phyloP scores from a whole-genome alignment of 768 basidiomycete genomes.

The Lyophyllum semitale region DNA sequence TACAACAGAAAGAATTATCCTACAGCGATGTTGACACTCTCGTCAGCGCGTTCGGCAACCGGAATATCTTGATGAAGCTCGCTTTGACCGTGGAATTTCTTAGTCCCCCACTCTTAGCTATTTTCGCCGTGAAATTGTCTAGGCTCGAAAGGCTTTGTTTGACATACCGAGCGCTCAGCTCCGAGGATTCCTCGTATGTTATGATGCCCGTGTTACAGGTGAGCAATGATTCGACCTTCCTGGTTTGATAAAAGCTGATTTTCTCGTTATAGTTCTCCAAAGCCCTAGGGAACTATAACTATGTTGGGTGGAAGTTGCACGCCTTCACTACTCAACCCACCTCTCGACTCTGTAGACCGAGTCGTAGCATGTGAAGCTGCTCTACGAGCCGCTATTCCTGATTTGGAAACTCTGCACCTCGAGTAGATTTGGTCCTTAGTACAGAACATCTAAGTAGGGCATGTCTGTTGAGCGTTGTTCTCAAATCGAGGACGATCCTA shows the following conservation, averaged over 20 bases:
- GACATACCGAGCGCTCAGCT: constrained; percentile 2
- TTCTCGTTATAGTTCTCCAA: not conserved
- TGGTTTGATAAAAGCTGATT: not conserved
- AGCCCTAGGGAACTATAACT: not conserved
- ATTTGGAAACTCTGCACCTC: not conserved
- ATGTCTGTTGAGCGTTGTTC: no score
- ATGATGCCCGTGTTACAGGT: not conserved
- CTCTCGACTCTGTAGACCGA: not conserved
- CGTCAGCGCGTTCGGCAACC: not conserved
- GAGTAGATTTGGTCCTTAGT: no score
- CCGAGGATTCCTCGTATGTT: not conserved
- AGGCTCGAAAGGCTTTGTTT: constrained; percentile 1
- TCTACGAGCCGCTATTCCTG: not conserved
- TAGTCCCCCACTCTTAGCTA: constrained; percentile 3
- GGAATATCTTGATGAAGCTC: constrained; percentile 2
- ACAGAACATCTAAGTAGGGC: no score
- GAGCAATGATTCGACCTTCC: not conserved
- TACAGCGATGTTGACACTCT: constrained; percentile 3
- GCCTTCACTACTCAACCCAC: not conserved
- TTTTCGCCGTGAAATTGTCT: constrained; percentile 8
- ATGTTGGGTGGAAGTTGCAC: not conserved
- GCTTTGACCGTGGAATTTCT: constrained; percentile 1
- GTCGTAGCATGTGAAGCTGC: not conserved
- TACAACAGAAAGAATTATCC: no score
- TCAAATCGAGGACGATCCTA: no score